Evolutionary conservation across 176 grass and related monocot species (phyloP).

Genomic region (Neostapfia colusana): DNA sequence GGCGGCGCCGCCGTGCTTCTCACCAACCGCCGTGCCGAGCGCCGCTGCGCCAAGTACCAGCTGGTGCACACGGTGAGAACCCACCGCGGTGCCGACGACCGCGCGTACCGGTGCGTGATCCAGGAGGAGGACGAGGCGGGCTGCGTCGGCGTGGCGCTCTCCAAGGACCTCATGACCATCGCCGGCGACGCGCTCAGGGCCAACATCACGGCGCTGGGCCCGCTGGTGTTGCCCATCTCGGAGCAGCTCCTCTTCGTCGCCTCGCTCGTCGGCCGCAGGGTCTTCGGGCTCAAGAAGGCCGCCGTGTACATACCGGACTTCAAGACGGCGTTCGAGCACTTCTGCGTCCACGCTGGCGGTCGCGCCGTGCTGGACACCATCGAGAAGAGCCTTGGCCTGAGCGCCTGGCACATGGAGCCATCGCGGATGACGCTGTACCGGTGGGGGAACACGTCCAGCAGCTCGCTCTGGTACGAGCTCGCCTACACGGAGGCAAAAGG

Average conservation of each 20-base stretch:
- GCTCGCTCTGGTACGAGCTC: slow-evolving; percentile 73
- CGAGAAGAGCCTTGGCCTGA: slow-evolving; percentile 62
- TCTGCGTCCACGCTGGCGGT: slow-evolving; percentile 93
- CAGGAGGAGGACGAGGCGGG: slow-evolving; percentile 35
- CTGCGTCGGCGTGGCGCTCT: slow-evolving; percentile 30
- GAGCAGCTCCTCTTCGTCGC: slow-evolving; percentile 14
- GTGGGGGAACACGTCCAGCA: slow-evolving; percentile 77
- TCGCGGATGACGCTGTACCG: slow-evolving; percentile 70
- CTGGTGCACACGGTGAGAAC: slow-evolving; percentile 21
- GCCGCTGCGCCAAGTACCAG: slow-evolving; percentile 23
- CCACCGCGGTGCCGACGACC: slow-evolving; percentile 5
- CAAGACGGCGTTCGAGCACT: slow-evolving; percentile 95
- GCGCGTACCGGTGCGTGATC: slow-evolving; percentile 20
- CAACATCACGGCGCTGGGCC: neutral
- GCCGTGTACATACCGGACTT: slow-evolving; percentile 72
- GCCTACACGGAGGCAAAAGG: slow-evolving; percentile 65
- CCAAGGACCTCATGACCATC: slow-evolving; percentile 40
- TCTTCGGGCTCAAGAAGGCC: neutral
- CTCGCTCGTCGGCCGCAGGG: neutral
- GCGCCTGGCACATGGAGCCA: slow-evolving; percentile 47
- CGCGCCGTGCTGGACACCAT: slow-evolving; percentile 77
- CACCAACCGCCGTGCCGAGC: neutral
- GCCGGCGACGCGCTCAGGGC: slow-evolving; percentile 36
- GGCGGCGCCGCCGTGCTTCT: slow-evolving; percentile 34
- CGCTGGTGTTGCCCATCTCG: slow-evolving; percentile 26